Percentiles rank a stretch among this genome's conserved stretches.
phyloP scores from a whole-genome alignment of 345 rosid species.

The Euphorbia lathyris region DNA sequence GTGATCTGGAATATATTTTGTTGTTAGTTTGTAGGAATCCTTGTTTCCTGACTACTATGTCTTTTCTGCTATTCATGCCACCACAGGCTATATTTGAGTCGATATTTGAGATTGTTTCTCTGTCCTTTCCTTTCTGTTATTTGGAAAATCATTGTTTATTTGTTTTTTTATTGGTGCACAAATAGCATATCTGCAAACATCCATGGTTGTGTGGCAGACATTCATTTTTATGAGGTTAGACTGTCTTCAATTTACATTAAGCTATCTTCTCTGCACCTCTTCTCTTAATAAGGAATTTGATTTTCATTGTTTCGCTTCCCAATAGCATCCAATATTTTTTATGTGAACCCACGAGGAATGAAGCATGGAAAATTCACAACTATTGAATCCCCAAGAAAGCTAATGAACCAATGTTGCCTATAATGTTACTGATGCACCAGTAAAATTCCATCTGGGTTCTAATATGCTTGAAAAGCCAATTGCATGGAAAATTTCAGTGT shows the following conservation, averaged over 20 bases:
- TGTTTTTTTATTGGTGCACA: neutral
- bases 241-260: neutral
- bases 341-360: neutral
- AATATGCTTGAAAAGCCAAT: neutral
- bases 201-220: neutral
- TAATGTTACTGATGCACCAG: neutral
- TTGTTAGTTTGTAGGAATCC: constrained; percentile 1
- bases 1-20: constrained; percentile 15
- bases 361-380: too few relatives aligned
- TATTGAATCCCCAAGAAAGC: too few relatives aligned
- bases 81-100: neutral
- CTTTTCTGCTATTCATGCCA: constrained; percentile 12
- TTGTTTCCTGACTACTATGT: constrained; percentile 6
- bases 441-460: neutral
- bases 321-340: neutral
- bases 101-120: constrained; percentile 2
- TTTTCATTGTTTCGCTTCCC: neutral
- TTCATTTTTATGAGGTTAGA: neutral
- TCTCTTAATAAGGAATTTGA: neutral
- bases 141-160: neutral
- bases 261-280: neutral
- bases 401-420: neutral
- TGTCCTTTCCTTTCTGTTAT: neutral
- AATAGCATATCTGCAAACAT: neutral
- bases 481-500: neutral